phyloP scores from a whole-genome alignment of 75 land plant species.

The Ceratopteris richardii region DNA sequence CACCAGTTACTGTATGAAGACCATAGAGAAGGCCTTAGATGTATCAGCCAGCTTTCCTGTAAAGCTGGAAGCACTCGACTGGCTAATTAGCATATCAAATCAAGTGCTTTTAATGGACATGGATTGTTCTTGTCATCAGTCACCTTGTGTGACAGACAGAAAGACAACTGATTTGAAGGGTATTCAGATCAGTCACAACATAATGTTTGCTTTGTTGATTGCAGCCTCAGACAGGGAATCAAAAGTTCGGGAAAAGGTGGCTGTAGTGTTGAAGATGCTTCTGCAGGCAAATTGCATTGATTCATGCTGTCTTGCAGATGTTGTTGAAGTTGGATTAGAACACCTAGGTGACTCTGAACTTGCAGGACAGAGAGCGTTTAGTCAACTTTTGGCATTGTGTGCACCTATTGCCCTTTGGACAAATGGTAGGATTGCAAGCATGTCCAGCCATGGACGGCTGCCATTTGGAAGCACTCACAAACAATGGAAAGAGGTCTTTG shows the following conservation, averaged over 20 bases:
- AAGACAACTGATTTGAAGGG: background rate
- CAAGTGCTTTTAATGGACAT: background rate
- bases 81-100: slow-evolving; percentile 38
- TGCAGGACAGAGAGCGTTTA: slow-evolving; percentile 42
- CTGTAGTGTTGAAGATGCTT: slow-evolving; percentile 49
- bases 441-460: background rate
- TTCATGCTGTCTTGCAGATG: slow-evolving; percentile 36
- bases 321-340: slow-evolving; percentile 60
- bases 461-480: slow-evolving; percentile 10
- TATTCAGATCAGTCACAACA: slow-evolving; percentile 11
- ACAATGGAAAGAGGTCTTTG: slow-evolving; percentile 66
- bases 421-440: slow-evolving; percentile 12
- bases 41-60: slow-evolving; percentile 45
- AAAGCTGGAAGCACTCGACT: slow-evolving; percentile 58
- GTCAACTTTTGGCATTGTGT: slow-evolving; percentile 42
- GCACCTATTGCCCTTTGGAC: slow-evolving; percentile 48
- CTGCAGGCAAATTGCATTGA: slow-evolving; percentile 47
- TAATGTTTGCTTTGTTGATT: slow-evolving; percentile 46
- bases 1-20: slow-evolving; percentile 28
- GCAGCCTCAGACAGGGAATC: slow-evolving; percentile 74
- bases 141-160: background rate
- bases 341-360: slow-evolving; percentile 78
- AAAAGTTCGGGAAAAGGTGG: slow-evolving; percentile 54
- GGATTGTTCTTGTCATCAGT: background rate
- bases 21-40: slow-evolving; percentile 45